Evolutionary conservation across 2,329 filamentous ascomycete species (phyloP).

Genomic region (Pseudopyricularia javanii): DNA sequence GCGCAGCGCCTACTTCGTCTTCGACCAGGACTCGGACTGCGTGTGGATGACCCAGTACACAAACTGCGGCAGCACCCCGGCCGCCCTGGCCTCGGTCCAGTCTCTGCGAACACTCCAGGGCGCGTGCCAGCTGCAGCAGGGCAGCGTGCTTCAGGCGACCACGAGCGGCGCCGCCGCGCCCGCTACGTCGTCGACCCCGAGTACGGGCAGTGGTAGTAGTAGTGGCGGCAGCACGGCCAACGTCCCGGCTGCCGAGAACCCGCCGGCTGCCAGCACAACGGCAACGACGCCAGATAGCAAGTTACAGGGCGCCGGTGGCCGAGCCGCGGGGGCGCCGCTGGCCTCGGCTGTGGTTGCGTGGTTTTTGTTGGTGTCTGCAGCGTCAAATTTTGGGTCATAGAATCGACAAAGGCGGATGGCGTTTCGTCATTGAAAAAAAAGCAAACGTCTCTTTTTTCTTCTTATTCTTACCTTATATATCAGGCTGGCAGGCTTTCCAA

Average conservation of each 20-base stretch:
- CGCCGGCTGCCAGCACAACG: background rate
- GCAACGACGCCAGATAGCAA: background rate
- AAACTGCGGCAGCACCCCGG: conserved; percentile 35
- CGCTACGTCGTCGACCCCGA: background rate
- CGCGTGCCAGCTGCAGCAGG: conserved; percentile 2
- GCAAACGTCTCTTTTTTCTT: background rate
- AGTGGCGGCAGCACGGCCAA: background rate
- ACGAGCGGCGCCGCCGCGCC: background rate
- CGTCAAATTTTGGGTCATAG: background rate
- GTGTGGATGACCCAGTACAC: conserved; percentile 37
- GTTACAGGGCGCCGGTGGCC: background rate
- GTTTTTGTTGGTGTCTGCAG: background rate
- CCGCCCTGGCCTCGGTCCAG: conserved; percentile 14
- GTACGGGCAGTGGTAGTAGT: background rate
- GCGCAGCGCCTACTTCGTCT: conserved; percentile 41
- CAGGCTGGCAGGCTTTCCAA: background rate
- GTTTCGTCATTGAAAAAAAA: background rate
- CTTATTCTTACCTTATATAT: background rate
- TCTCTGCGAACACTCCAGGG: conserved; percentile 7
- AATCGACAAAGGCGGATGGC: background rate
- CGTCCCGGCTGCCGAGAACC: background rate
- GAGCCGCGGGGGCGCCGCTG: background rate
- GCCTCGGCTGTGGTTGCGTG: background rate
- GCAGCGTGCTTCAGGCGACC: background rate
- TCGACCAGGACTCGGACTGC: conserved; percentile 34